phyloP scores from a whole-genome alignment of 2,329 filamentous ascomycete genomes.

The Teratosphaeria destructans region DNA sequence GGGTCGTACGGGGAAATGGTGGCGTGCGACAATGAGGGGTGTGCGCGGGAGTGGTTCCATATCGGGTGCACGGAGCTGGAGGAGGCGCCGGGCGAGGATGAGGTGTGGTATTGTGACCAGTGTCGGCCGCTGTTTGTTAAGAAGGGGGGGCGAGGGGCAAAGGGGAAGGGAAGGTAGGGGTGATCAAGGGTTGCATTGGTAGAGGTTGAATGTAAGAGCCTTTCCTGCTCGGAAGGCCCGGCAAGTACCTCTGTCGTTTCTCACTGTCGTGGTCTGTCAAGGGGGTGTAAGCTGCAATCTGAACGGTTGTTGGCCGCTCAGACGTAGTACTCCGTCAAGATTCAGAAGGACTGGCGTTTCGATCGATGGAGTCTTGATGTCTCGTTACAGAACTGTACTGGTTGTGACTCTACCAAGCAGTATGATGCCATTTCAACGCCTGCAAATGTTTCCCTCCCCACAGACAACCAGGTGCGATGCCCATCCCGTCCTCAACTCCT shows the following conservation, averaged over 20 bases:
- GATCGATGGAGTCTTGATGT: background rate
- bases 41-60: constrained; percentile 58
- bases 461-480: background rate
- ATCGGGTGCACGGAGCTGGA: constrained; percentile 53
- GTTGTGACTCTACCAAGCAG: background rate
- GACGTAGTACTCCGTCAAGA: too few relatives aligned
- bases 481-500: background rate
- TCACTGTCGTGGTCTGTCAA: too few relatives aligned
- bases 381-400: background rate
- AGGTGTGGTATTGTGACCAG: constrained; percentile 44
- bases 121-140: constrained; percentile 26
- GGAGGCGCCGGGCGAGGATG: constrained; percentile 46
- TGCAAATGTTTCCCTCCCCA: background rate
- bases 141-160: constrained; percentile 3
- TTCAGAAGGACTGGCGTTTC: background rate
- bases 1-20: constrained; percentile 59
- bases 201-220: background rate
- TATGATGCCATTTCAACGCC: background rate
- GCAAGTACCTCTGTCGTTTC: too few relatives aligned
- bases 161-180: constrained; percentile 1
- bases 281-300: too few relatives aligned
- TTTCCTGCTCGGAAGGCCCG: background rate
- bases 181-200: background rate
- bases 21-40: constrained; percentile 55
- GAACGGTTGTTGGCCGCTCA: too few relatives aligned